Evolutionary conservation across 768 basidiomycete species (phyloP).

Genomic region (Vishniacozyma victoriae): DNA sequence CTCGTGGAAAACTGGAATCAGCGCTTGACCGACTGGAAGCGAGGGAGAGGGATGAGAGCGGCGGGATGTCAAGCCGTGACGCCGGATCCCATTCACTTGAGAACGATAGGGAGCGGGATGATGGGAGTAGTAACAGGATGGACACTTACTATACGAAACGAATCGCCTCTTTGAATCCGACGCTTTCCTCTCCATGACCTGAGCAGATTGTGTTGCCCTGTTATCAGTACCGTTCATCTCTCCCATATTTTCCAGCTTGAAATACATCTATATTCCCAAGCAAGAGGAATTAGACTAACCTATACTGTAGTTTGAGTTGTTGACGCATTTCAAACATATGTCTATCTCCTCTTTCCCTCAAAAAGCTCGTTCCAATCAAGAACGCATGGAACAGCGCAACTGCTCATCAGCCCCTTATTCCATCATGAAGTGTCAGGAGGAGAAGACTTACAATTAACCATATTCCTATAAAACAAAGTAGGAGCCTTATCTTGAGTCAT

Average conservation of each 20-base stretch:
- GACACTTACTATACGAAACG: slow-evolving; percentile 48
- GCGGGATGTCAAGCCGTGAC: no score
- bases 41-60: no score
- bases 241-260: no score
- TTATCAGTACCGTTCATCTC: neutral
- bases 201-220: slow-evolving; percentile 63
- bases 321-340: slow-evolving; percentile 64
- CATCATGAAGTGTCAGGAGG: neutral
- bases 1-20: slow-evolving; percentile 49
- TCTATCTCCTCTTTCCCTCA: slow-evolving; percentile 53
- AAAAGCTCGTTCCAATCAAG: slow-evolving; percentile 62
- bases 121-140: neutral
- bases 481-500: slow-evolving; percentile 30
- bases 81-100: no score
- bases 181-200: slow-evolving; percentile 65
- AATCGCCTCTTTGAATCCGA: slow-evolving; percentile 74
- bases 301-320: slow-evolving; percentile 68
- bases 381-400: slow-evolving; percentile 74
- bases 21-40: neutral
- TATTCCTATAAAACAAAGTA: slow-evolving; percentile 50
- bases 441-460: slow-evolving; percentile 34
- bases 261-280: no score
- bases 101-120: no score
- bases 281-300: slow-evolving; percentile 8
- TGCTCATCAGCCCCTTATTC: slow-evolving; percentile 32